Evolutionary conservation across 2,329 filamentous ascomycete species (phyloP), one percentile per base, ranked within the genome.

Genomic region (Alternaria sp.): DNA sequence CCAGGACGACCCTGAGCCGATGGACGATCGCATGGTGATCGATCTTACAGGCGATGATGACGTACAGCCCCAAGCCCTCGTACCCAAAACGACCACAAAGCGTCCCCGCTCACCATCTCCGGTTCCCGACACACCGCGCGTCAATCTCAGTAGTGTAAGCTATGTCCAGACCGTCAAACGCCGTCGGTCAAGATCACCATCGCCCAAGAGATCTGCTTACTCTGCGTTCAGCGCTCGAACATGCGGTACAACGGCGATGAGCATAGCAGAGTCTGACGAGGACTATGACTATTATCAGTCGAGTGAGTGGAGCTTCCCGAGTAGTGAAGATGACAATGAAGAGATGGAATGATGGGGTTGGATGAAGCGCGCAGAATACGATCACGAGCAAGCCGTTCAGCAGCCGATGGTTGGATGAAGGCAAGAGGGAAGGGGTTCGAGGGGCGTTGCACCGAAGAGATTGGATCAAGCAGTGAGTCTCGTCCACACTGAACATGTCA

Each of bases 291-390:
- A 66, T 46, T 33, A 55, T 6, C 55, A 63, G 46, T 69, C 63
- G 11, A 67, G 61, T 37, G 58, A 64, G 20, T 63, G 58, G 58
- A 63, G 55, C 43, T 64, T 63, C 11, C 47, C 61, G 12, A 61
- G 47, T 14, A 68, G 58, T 7, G 43, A 64, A 0, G 51, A 56
- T 3, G 41, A 55, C 26, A 26, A 46, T 5, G 45, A 45, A 7
- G 59, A 58, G n/a, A 33, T 44, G 23, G 23, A 15, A 45, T 55
- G 44, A 50, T 6, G 21, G 15, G 43, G 15, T 28, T 26, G 28
- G n/a, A n/a, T 25, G 14, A 41, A 12, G 18, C 20, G 28, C 33
- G 11, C n/a, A 25, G 15, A 12, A 15, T 20, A 18, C 9, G 18
- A 33, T 49, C 20, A n/a, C 28, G 6, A 41, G 28, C 4, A 23